Base-by-base conservation (phyloP, 805 yeast species). In the Diddensiella caesifluorescens region DNA sequence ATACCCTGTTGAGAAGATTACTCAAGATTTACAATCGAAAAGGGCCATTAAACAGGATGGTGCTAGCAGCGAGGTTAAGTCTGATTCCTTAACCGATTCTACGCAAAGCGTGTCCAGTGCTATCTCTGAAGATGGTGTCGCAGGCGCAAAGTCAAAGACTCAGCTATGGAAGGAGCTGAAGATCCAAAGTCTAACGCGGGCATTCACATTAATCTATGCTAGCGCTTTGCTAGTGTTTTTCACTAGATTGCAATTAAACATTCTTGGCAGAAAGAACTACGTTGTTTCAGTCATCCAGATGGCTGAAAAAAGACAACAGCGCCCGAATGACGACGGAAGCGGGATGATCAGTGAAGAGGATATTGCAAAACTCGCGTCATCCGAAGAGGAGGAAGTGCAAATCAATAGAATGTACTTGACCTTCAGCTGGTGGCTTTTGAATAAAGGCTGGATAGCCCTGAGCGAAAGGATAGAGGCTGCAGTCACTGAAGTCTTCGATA, bases 381-480 rank as follows among this genome's bases (percentile, higher is more conserved):
- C 27, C 12, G 59, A 54, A 18, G 57, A 52, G 22, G 52, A 55
- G 39, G 57, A 53, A 26, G 32, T 49, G 27, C 68, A 63, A 27
- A 74, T 74, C 50, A 77, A 80, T 56, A 90, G 92, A 54, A 82
- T 87, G 38, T 90, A 83, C 58, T 68, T 90, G 35, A 82, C 95
- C 0, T 74, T 87, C 48, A 81, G 89, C 47, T 90, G 97, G 96
- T 90, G 96, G 96, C 62, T 90, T 35, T 68, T 90, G 38, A 88
- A 90, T 60, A 76, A 79, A 49, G 97, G 97, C 0, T 87, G 92
- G 88, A 53, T 70, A 18, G 65, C 69, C 25, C 64, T 85, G 26
- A 69, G 75, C 18, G 63, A 68, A 22, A 62, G 70, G 16, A 75
- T 86, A 22, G 76, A 77, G 53, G 56, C 61, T 1, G 65, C 74